These are phyloP conservation scores for Arthrobotrys iridis DNA, from an alignment of 2,329 filamentous ascomycete species.

Conservation along the genomic window DNA sequence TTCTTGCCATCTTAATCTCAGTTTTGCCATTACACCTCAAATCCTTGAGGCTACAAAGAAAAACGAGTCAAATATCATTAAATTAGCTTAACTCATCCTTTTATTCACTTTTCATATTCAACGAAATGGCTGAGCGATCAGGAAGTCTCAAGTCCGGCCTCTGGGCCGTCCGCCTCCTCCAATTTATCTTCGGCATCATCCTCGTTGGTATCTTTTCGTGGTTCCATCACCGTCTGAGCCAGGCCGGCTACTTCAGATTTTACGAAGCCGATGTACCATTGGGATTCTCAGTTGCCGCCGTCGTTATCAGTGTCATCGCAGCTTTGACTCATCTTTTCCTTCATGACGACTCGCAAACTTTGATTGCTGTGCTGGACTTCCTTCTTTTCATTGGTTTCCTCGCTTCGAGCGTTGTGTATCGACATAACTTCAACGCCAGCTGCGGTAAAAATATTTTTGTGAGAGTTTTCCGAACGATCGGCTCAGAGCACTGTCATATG, in stretches of 20 bases:
- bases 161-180: conserved; percentile 54
- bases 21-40: too few relatives aligned
- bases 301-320: conserved; percentile 15
- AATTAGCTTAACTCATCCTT: too few relatives aligned
- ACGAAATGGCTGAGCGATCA: background rate
- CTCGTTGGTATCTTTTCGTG: conserved; percentile 56
- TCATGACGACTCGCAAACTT: background rate
- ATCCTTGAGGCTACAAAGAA: too few relatives aligned
- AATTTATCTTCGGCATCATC: conserved; percentile 55
- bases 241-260: conserved; percentile 16
- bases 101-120: too few relatives aligned
- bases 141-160: conserved; percentile 15
- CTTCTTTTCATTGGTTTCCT: conserved; percentile 4
- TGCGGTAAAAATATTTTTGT: conserved; percentile 10
- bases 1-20: too few relatives aligned
- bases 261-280: conserved; percentile 38
- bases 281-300: conserved; percentile 52
- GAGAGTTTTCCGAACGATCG: conserved; percentile 6
- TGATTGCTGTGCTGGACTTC: conserved; percentile 9
- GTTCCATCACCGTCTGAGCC: conserved; percentile 53
- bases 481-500: background rate
- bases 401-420: conserved; percentile 26
- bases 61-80: too few relatives aligned
- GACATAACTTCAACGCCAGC: conserved; percentile 25
- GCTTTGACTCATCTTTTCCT: background rate